Evolutionary conservation across 257 asterid species (phyloP).

Genomic region (Cruciata laevipes): DNA sequence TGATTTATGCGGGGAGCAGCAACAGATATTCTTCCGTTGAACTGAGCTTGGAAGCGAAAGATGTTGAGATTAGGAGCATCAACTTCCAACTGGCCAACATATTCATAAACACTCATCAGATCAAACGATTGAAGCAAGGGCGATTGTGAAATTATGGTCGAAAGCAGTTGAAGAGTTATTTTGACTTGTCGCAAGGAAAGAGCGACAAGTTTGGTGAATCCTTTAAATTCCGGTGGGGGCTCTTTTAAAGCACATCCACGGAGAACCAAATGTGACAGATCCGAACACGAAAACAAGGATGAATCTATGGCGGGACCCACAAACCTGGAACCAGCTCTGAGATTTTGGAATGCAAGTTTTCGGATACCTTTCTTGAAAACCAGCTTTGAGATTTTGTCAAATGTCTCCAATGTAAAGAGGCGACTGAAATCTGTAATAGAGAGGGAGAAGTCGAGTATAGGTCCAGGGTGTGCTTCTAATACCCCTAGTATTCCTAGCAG

Average conservation of each 20-base stretch:
- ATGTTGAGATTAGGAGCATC: no score
- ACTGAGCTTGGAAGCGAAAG: no score
- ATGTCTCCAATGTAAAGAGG: background rate
- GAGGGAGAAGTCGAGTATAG: slow-evolving; percentile 10
- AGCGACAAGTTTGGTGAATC: slow-evolving; percentile 4
- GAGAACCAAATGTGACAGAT: background rate
- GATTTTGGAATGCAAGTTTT: background rate
- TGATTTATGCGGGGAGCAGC: no score
- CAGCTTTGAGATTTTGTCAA: slow-evolving; percentile 6
- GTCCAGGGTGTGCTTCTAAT: background rate
- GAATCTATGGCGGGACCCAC: background rate
- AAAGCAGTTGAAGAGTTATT: background rate
- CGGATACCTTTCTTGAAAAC: slow-evolving; percentile 5
- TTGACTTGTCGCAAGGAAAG: background rate
- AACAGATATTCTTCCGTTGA: no score
- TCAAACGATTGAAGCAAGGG: no score
- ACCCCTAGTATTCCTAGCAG: no score
- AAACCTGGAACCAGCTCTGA: background rate
- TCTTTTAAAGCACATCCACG: background rate
- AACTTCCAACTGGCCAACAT: no score
- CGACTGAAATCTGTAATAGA: no score
- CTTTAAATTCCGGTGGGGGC: slow-evolving; percentile 7
- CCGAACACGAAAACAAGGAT: background rate
- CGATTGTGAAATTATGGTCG: no score
- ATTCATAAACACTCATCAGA: no score